A percentile compares a stretch with the other conserved stretches of the same genome.
Evolutionary conservation across 163 green algal genomes (phyloP).

Genomic region (Coccomyxa subellipsoidea): DNA sequence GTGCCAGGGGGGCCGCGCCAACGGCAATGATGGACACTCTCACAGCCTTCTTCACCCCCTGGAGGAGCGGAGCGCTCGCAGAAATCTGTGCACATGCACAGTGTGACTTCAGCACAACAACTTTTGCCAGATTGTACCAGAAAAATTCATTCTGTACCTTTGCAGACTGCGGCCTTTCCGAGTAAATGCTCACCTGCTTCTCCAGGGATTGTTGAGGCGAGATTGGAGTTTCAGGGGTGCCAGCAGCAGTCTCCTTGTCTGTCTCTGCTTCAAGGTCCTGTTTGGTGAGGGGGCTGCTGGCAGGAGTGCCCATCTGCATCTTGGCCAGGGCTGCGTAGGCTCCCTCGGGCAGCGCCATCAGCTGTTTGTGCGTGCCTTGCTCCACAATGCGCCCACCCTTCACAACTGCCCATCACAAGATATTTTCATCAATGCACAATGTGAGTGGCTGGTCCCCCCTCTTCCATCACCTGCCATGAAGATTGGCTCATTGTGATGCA

Average conservation of each 20-base stretch:
- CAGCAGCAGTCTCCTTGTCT: not conserved
- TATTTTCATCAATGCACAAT: not conserved
- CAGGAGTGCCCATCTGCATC: slow-evolving; percentile 40
- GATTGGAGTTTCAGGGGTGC: not conserved
- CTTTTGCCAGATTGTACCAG: too few relatives aligned
- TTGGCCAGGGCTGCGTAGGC: slow-evolving; percentile 65
- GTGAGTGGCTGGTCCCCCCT: not conserved
- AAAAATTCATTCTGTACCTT: too few relatives aligned
- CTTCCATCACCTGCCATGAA: not conserved
- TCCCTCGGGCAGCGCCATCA: slow-evolving; percentile 46
- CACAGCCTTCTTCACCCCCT: not conserved
- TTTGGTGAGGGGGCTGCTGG: not conserved
- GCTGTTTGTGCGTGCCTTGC: slow-evolving; percentile 72
- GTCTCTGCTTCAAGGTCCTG: not conserved
- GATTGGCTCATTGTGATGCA: too few relatives aligned
- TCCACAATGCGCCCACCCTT: slow-evolving; percentile 71
- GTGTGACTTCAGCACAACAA: too few relatives aligned
- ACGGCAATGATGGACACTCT: not conserved
- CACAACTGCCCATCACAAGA: slow-evolving; percentile 65
- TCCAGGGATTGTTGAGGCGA: not conserved
- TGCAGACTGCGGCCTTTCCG: too few relatives aligned
- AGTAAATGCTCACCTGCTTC: not conserved
- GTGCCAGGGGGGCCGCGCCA: not conserved
- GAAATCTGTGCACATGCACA: not conserved
- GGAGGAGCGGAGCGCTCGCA: not conserved